Evolutionary conservation across 139 green algal genomes (phyloP).

Genomic region (Chlamydomonas eustigma): DNA sequence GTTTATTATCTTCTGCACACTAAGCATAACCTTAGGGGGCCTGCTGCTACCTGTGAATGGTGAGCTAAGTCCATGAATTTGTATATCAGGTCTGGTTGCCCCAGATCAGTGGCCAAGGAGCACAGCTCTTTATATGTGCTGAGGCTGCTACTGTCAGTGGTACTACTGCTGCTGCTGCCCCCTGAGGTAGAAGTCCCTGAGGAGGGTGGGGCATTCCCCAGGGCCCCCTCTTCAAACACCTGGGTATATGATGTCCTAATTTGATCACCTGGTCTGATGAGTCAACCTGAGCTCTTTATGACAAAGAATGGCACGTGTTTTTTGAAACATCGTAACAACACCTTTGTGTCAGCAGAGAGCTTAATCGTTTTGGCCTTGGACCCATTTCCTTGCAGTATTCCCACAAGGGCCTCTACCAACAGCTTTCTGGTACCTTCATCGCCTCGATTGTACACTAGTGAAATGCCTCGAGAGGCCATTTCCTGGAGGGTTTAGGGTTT

Average conservation of each 20-base stretch:
- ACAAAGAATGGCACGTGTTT: no score
- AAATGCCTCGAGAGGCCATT: conserved; percentile 74
- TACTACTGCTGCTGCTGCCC: neutral
- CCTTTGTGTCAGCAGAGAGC: conserved; percentile 42
- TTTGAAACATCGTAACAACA: neutral
- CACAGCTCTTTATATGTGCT: conserved; percentile 88
- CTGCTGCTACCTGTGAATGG: no score
- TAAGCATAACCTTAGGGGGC: no score
- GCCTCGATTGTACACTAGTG: conserved; percentile 69
- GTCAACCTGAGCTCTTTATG: no score
- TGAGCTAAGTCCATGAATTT: conserved; percentile 35
- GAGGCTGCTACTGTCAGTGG: conserved; percentile 25
- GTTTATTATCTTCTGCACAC: no score
- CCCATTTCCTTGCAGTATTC: conserved; percentile 35
- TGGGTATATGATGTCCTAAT: no score
- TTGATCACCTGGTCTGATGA: no score
- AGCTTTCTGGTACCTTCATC: conserved; percentile 42
- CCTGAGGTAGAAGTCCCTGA: neutral
- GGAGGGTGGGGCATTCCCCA: neutral
- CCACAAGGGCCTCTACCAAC: conserved; percentile 64
- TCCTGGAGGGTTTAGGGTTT: no score
- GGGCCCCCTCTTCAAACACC: conserved; percentile 9
- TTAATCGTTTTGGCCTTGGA: neutral
- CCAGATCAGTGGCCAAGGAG: conserved; percentile 80
- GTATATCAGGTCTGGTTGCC: conserved; percentile 85